phyloP scores from a whole-genome alignment of 139 green algal species.

The Zygnema cylindricum region DNA sequence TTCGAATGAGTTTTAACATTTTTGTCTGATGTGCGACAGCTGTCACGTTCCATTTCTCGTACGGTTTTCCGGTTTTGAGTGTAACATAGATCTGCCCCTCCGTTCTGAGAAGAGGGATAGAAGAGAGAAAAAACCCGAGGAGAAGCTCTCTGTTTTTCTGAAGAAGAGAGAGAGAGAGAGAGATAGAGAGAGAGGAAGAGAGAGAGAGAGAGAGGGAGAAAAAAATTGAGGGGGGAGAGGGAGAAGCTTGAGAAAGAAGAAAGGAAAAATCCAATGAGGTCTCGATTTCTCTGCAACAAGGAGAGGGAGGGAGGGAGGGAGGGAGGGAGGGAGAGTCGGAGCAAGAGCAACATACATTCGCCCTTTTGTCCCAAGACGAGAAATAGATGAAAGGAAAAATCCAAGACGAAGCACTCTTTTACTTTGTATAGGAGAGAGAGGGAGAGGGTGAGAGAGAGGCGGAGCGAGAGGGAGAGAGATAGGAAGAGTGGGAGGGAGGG shows the following conservation, averaged over 20 bases:
- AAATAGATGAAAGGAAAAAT: background rate
- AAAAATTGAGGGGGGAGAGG: background rate
- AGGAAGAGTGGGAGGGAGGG: background rate
- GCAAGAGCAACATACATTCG: background rate
- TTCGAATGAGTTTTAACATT: too few relatives aligned
- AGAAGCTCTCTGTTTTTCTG: too few relatives aligned
- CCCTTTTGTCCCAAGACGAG: background rate
- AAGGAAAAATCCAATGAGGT: too few relatives aligned
- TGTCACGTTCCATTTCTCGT: too few relatives aligned
- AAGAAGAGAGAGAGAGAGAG: background rate
- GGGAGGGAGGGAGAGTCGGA: background rate
- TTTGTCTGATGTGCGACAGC: too few relatives aligned
- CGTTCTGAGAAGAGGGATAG: too few relatives aligned
- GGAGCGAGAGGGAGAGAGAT: background rate
- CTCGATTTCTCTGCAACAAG: too few relatives aligned
- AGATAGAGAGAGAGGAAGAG: background rate
- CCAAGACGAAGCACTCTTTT: constrained; percentile 7
- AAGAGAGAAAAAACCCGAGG: background rate
- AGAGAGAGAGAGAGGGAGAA: background rate
- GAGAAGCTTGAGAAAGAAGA: too few relatives aligned
- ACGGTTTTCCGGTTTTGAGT: too few relatives aligned
- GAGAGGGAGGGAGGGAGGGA: constrained; percentile 8
- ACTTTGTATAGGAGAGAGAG: background rate
- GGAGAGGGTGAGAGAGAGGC: background rate
- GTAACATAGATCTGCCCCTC: too few relatives aligned